Conservation (phyloP, 768 basidiomycete species). For the Polyporus arcularius region DNA sequence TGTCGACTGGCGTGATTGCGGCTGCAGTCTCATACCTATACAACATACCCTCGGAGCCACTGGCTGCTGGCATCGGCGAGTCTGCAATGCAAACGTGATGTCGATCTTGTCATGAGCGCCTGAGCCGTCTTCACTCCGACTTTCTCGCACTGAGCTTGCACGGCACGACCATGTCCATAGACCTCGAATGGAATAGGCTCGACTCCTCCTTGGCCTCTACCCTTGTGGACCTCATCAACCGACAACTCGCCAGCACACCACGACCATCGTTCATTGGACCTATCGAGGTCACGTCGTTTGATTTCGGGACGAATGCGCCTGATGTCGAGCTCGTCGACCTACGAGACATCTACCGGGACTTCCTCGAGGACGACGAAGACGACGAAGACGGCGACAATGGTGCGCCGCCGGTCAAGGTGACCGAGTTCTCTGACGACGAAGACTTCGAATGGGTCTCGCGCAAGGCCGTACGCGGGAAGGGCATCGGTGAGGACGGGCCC, state of each 20-base stretch:
- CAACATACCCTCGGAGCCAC: not conserved
- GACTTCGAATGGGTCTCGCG: constrained; percentile 83
- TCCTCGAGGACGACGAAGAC: constrained; percentile 75
- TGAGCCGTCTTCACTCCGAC: not conserved
- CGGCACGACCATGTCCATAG: constrained; percentile 75
- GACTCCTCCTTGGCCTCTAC: constrained; percentile 68
- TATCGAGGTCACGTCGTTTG: constrained; percentile 80
- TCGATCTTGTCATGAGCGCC: not conserved
- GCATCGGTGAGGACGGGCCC: constrained; percentile 50
- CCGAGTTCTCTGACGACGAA: constrained; percentile 48
- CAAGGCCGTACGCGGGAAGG: constrained; percentile 52
- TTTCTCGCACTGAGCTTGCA: not conserved
- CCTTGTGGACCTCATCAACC: constrained; percentile 77
- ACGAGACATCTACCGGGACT: constrained; percentile 92
- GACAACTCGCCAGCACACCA: constrained; percentile 65
- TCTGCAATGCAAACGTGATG: not conserved
- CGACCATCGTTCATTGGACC: constrained; percentile 97
- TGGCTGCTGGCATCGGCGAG: not conserved
- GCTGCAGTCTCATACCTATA: not conserved
- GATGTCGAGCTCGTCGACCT: constrained; percentile 90
- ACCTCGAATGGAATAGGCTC: constrained; percentile 90
- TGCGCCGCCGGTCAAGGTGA: constrained; percentile 17
- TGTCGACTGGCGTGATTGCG: not conserved
- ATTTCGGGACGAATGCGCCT: constrained; percentile 82
- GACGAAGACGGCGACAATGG: constrained; percentile 38